Conservation (phyloP, 441 rosid genomes). For the Arabidopsis lyrata region DNA sequence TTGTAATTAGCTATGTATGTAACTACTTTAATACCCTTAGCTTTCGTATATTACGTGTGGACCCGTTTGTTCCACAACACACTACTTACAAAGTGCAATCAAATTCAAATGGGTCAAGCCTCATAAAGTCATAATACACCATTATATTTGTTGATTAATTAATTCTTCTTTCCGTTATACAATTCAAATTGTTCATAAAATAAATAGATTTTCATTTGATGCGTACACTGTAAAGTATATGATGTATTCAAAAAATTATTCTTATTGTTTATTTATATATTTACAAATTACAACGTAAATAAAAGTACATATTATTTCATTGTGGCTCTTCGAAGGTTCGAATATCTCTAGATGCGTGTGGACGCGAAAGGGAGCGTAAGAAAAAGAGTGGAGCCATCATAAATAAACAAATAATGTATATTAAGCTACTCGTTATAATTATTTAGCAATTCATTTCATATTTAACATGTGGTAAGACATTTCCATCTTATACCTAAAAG, state of each 20-base stretch:
- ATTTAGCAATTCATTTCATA: constrained; percentile 16
- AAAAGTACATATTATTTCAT: background rate
- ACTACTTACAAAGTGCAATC: constrained; percentile 11
- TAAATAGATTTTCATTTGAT: background rate
- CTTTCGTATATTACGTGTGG: constrained; percentile 38
- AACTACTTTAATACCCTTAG: constrained; percentile 38
- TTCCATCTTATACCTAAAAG: constrained; percentile 40
- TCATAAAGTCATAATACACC: constrained; percentile 5
- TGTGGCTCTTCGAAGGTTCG: constrained; percentile 37
- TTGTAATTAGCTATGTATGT: background rate
- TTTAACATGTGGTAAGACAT: constrained; percentile 44
- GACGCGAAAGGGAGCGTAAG: constrained; percentile 40
- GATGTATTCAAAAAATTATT: constrained; percentile 14
- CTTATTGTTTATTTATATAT: background rate
- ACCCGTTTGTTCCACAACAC: constrained; percentile 20
- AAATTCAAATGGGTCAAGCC: background rate
- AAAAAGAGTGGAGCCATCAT: background rate
- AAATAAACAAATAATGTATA: background rate
- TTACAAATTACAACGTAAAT: background rate
- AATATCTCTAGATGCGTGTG: constrained; percentile 24
- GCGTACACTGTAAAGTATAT: constrained; percentile 24
- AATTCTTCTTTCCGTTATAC: background rate
- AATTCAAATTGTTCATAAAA: background rate
- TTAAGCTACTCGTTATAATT: constrained; percentile 22
- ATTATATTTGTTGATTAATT: constrained; percentile 4